phyloP scores from a whole-genome alignment of 2,329 filamentous ascomycete species.

The Pseudophaeomoniella oleicola region DNA sequence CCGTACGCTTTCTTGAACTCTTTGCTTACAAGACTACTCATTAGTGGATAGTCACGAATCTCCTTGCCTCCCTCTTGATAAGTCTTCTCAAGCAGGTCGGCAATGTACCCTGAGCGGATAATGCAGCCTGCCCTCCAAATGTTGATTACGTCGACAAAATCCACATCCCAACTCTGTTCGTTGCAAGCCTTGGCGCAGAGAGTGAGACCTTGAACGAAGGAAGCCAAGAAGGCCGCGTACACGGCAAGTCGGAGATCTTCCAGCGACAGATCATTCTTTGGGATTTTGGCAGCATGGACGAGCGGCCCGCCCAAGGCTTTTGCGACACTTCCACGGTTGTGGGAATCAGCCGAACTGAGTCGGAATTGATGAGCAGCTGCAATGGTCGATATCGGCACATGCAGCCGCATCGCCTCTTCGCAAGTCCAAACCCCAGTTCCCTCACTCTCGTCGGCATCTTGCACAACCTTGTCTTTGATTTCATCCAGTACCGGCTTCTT shows the following conservation, averaged over 20 bases:
- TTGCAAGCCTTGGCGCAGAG: conserved; percentile 45
- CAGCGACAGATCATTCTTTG: conserved; percentile 31
- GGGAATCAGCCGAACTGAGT: conserved; percentile 47
- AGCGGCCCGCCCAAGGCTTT: conserved; percentile 11
- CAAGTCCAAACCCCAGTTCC: conserved; percentile 54
- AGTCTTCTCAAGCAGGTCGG: conserved; percentile 34
- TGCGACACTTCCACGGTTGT: conserved; percentile 34
- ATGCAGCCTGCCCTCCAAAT: conserved; percentile 61
- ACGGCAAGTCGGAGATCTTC: conserved; percentile 46
- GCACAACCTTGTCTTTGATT: conserved; percentile 56
- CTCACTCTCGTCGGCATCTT: conserved; percentile 52
- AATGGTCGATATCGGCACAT: conserved; percentile 52
- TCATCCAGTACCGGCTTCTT: conserved; percentile 41
- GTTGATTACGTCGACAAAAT: conserved; percentile 25
- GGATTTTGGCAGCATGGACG: conserved; percentile 13
- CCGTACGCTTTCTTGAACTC: conserved; percentile 39
- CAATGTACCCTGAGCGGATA: conserved; percentile 52
- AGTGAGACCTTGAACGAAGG: conserved; percentile 52
- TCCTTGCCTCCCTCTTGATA: conserved; percentile 6
- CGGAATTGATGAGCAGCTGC: conserved; percentile 48
- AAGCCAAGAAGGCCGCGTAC: conserved; percentile 46
- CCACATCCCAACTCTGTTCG: conserved; percentile 41
- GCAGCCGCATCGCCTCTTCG: conserved; percentile 44
- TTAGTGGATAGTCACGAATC: conserved; percentile 30
- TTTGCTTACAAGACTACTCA: conserved; percentile 31